These are phyloP conservation scores for Penicillium desertorum DNA, from an alignment of 495 filamentous ascomycete species.

Conservation along the genomic window DNA sequence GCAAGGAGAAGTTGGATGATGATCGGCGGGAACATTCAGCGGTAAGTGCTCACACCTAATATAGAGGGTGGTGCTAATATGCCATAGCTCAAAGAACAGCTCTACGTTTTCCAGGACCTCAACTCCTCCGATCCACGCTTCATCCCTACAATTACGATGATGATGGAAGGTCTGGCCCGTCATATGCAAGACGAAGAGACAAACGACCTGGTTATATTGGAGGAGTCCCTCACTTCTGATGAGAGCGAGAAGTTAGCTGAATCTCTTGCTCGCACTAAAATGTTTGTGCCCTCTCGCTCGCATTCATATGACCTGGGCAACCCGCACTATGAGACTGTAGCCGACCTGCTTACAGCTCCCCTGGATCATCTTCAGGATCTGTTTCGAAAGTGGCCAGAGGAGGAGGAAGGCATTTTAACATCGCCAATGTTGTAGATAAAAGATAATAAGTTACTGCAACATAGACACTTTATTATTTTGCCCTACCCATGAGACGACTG, in stretches of 20 bases:
- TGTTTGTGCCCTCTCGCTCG: conserved; percentile 57
- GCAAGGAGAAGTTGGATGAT: conserved; percentile 51
- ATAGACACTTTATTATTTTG: not conserved
- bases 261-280: conserved; percentile 59
- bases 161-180: conserved; percentile 51
- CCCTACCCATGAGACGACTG: not conserved
- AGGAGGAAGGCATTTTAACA: conserved; percentile 7
- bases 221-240: conserved; percentile 41
- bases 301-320: conserved; percentile 45
- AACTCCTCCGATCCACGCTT: conserved; percentile 47
- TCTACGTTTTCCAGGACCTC: conserved; percentile 60
- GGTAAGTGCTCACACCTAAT: conserved; percentile 30
- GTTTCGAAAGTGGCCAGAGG: conserved; percentile 35
- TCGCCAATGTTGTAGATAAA: conserved; percentile 7
- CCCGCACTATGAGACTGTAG: conserved; percentile 31
- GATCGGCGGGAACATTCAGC: conserved; percentile 57
- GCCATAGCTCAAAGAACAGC: conserved; percentile 57
- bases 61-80: not conserved
- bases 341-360: conserved; percentile 33
- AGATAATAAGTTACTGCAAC: conserved; percentile 1
- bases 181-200: conserved; percentile 63
- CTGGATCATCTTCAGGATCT: conserved; percentile 35
- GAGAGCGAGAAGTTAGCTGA: conserved; percentile 48
- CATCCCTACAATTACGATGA: conserved; percentile 47
- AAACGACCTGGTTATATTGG: conserved; percentile 53